These are phyloP conservation scores for Penicillium sp. DNA, from an alignment of 2,329 filamentous ascomycete species.

Conservation along the genomic window DNA sequence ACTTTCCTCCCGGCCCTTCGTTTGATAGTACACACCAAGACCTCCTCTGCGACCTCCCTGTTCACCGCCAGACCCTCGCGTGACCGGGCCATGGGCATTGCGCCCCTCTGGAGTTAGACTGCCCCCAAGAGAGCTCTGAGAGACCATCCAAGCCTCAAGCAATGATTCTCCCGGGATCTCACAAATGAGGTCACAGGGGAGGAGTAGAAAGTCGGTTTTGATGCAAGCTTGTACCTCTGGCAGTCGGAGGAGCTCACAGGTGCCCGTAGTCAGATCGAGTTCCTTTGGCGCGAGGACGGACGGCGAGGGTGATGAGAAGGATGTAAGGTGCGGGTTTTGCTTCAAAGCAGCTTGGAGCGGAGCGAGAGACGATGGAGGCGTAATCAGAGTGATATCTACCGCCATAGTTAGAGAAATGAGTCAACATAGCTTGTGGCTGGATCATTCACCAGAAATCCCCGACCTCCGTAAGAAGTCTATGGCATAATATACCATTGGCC, in stretches of 20 bases:
- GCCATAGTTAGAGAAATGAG: not conserved
- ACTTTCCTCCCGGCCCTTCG: slow-evolving; percentile 63
- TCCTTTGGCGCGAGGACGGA: slow-evolving; percentile 73
- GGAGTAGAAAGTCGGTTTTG: slow-evolving; percentile 78
- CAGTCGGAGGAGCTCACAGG: slow-evolving; percentile 79
- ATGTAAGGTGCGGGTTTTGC: slow-evolving; percentile 49
- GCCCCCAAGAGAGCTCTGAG: slow-evolving; percentile 64
- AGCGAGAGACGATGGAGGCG: slow-evolving; percentile 42
- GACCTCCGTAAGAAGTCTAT: slow-evolving; percentile 49
- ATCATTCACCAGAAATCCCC: slow-evolving; percentile 33
- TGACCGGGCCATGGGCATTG: slow-evolving; percentile 39
- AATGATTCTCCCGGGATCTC: slow-evolving; percentile 79
- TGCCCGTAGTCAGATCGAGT: slow-evolving; percentile 79
- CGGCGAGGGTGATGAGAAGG: slow-evolving; percentile 45
- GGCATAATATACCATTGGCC: slow-evolving; percentile 49
- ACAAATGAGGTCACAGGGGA: slow-evolving; percentile 91
- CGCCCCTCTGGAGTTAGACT: slow-evolving; percentile 49
- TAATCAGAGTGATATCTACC: slow-evolving; percentile 47
- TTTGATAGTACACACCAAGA: slow-evolving; percentile 86
- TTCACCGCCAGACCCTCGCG: slow-evolving; percentile 51
- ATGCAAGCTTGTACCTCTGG: slow-evolving; percentile 75
- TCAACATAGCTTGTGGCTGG: not conserved
- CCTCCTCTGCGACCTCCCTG: slow-evolving; percentile 66
- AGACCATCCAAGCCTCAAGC: slow-evolving; percentile 87
- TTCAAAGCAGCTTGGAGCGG: slow-evolving; percentile 46